phyloP scores from a whole-genome alignment of 2,329 filamentous ascomycete genomes.

The Ilyonectria robusta region DNA sequence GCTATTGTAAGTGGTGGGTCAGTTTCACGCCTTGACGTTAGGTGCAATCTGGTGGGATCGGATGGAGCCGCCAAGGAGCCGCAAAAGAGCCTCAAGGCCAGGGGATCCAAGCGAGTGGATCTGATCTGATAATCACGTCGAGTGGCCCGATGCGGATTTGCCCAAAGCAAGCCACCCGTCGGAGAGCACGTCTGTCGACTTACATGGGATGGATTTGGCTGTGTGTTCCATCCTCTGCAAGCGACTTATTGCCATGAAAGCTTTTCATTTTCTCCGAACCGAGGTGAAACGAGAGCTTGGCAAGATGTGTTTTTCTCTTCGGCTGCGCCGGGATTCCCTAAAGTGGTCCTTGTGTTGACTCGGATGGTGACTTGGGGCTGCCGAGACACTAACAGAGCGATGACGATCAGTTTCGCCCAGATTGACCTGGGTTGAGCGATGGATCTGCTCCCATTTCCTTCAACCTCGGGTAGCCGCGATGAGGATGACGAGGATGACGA shows the following conservation, averaged over 20 bases:
- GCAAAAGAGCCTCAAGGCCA: constrained; percentile 35
- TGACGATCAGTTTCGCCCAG: constrained; percentile 20
- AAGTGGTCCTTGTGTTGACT: not conserved
- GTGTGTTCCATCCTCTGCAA: constrained; percentile 9
- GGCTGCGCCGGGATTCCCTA: not conserved
- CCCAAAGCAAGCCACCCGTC: constrained; percentile 36
- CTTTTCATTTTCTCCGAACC: not conserved
- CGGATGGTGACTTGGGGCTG: not conserved
- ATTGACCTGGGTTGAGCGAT: not conserved
- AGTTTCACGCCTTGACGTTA: constrained; percentile 13
- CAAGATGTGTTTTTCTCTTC: not conserved
- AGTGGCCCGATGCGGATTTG: constrained; percentile 36
- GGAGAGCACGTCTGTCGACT: constrained; percentile 17
- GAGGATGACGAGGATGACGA: constrained; percentile 5
- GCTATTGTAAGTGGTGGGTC: constrained; percentile 36
- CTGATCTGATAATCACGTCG: constrained; percentile 42
- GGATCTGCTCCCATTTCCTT: constrained; percentile 15
- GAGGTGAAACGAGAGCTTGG: not conserved
- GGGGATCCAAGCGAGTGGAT: constrained; percentile 36
- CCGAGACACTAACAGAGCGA: not conserved
- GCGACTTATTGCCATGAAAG: not conserved
- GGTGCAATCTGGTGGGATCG: constrained; percentile 41
- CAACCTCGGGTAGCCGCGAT: constrained; percentile 19
- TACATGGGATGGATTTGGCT: constrained; percentile 4
- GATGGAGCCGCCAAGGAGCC: constrained; percentile 24